Percentiles rank a stretch among this genome's conserved stretches.
Conservation (phyloP, 2,329 filamentous ascomycete species). For the Trichophyton verrucosum region DNA sequence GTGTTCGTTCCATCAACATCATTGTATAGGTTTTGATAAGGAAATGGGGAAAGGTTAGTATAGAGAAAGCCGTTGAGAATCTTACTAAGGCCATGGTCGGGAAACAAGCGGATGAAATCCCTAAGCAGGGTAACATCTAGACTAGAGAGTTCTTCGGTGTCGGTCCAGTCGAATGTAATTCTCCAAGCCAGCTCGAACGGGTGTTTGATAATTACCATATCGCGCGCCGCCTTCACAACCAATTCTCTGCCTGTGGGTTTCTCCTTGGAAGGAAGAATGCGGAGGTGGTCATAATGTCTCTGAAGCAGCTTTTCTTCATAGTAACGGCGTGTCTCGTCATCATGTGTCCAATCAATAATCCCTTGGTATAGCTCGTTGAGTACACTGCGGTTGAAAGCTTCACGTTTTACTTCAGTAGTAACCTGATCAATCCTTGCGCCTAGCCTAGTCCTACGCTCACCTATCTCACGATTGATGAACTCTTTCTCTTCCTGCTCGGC, state of each 20-base stretch:
- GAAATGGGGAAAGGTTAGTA: constrained; percentile 75
- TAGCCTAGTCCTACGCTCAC: constrained; percentile 72
- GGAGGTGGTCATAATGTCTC: constrained; percentile 64
- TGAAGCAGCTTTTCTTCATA: constrained; percentile 86
- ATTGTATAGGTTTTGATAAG: constrained; percentile 28
- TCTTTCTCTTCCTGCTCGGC: constrained; percentile 78
- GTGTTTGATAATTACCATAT: constrained; percentile 94
- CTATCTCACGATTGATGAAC: constrained; percentile 79
- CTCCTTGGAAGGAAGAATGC: constrained; percentile 52
- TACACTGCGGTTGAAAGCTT: constrained; percentile 63
- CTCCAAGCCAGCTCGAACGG: constrained; percentile 85
- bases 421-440: constrained; percentile 76
- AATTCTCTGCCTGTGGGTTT: constrained; percentile 61
- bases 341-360: constrained; percentile 77
- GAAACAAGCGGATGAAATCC: constrained; percentile 73
- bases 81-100: constrained; percentile 67
- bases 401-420: constrained; percentile 72
- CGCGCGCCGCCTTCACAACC: constrained; percentile 64
- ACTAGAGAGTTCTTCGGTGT: constrained; percentile 58
- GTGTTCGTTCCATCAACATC: constrained; percentile 38
- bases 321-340: constrained; percentile 69
- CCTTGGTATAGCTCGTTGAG: constrained; percentile 71
- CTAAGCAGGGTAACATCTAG: constrained; percentile 68
- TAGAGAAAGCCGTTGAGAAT: constrained; percentile 71
- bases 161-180: constrained; percentile 78